Base-by-base conservation (phyloP, 495 filamentous ascomycete species). In the Collariella sp. region DNA sequence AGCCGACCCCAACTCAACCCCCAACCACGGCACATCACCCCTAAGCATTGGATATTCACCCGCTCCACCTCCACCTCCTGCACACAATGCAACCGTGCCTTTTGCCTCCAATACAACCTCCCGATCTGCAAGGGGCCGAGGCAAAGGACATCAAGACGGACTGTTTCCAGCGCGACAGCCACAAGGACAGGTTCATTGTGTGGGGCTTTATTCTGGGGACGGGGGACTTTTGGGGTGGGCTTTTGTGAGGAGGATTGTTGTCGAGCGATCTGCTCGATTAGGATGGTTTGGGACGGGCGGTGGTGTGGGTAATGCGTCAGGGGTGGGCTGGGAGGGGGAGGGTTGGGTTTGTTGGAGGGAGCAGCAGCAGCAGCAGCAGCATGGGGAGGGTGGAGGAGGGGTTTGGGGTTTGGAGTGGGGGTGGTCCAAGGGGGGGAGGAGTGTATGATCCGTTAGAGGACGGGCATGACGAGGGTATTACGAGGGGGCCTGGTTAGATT, bases 81-180 rank as follows among this genome's bases (percentile, higher is more conserved):
- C 72, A 82, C 79, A 39, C 86, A 93, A 62, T 98, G 93, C 72
- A 97, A 89, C 64, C 85, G 88, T 57, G 83, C 85, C 62, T 96
- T 94, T 71, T 98, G 93, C 67, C 75, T 95, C 18, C 76, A 79
- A 46, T 90, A 95, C 52, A 82, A 87, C 56, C 72, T 96, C 24
- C 87, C 89, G 11, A 90, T 87, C 52, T 97, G 93, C 71, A 86
- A 89, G 62, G 82, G 78, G 86, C 84, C n/a, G 83, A 83, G 64
- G 85, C 94, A 66, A 85, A 86, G 50, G 89, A 96, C 72, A 83
- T 97, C 1, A 79, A 87, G 38, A 89, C 93, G 15, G 87, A 82
- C 20, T 98, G 93, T 70, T 96, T 96, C 70, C 91, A 96, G 69
- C 78, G 91, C 56, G 91, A 97, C 66, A 91, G 86, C 26, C 74